Base-by-base conservation (phyloP, 2,329 filamentous ascomycete species). In the Geoglossum cookeanum region DNA sequence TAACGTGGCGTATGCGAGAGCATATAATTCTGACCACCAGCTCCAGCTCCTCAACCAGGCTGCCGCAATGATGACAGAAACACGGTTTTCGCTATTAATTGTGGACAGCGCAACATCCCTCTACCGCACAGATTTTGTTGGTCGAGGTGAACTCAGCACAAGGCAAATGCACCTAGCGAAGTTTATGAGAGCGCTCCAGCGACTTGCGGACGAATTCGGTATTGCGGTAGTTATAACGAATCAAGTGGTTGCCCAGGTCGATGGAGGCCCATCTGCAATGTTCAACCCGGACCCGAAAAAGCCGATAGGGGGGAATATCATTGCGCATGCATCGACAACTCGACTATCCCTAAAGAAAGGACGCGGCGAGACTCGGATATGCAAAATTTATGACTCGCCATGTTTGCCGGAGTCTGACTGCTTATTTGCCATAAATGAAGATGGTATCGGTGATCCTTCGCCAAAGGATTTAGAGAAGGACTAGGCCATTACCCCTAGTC, bases 271-370 rank as follows among this genome's bases (percentile, higher is more conserved):
- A 33, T 91, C 85, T 66, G 83, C 91, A 60, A 98, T 98, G 92
- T 98, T 95, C 75, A 98, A 98, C 64, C 92, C 94, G 0, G 94
- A 98, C 66, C 92, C 92, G 6, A 98, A 98, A 78, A 98, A 98
- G 71, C 92, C 92, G 0, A 96, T 98, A 68, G 92, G 92, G 63
- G 92, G 92, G 62, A 97, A 98, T 70, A 98, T 98, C 63, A 97
- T 98, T 68, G 92, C 94, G 2, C 92, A 98, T 69, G 90, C 92
- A 56, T 95, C 88, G 66, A 98, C 92, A 1, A 98, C 92, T 1
- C 79, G 92, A 66, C 78, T 98, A 64, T 96, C 89, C 66, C 70
- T 98, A 67, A 96, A 95, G 75, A 98, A 98, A 71, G 94, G 92
- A 1, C 79, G 92, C 57, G 92, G 80, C 33, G 92, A 98, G 75